These are phyloP conservation scores for Penicillium frequentans DNA, from an alignment of 2,329 filamentous ascomycete species.

Conservation along the genomic window DNA sequence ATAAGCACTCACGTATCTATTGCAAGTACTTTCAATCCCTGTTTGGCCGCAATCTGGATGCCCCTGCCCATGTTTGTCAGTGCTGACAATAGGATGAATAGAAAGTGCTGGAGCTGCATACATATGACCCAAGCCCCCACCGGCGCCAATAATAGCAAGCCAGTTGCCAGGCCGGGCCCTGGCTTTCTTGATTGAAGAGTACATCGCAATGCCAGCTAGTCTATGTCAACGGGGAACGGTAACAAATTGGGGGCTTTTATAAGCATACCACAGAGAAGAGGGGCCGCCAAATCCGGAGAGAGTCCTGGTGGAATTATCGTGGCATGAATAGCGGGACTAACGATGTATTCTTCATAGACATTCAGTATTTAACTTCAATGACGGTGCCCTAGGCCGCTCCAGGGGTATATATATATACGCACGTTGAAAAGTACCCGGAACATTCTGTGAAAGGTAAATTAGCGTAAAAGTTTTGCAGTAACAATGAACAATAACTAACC, in stretches of 20 bases:
- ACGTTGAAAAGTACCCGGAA: conserved; percentile 41
- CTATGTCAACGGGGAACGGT: background rate
- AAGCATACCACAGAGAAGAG: conserved; percentile 36
- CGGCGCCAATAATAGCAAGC: conserved; percentile 38
- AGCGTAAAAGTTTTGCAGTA: background rate
- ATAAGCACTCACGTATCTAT: conserved; percentile 33
- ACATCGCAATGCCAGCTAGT: conserved; percentile 40
- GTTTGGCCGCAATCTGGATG: conserved; percentile 37
- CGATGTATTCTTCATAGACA: conserved; percentile 32
- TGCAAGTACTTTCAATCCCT: conserved; percentile 38
- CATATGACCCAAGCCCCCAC: conserved; percentile 43
- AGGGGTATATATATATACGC: background rate
- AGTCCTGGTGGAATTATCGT: conserved; percentile 37
- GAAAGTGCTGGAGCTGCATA: conserved; percentile 11
- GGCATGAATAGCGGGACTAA: conserved; percentile 36
- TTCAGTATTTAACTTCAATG: background rate
- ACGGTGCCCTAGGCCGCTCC: background rate
- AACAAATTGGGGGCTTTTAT: too few relatives aligned
- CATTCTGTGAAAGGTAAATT: conserved; percentile 26
- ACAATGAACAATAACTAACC: conserved; percentile 18
- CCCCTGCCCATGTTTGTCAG: conserved; percentile 25
- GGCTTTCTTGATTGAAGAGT: conserved; percentile 41
- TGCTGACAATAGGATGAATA: background rate
- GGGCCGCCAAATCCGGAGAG: conserved; percentile 33
- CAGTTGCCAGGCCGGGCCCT: conserved; percentile 36